phyloP scores from a whole-genome alignment of 257 asterid genomes.

The Thymus mandschuricus region DNA sequence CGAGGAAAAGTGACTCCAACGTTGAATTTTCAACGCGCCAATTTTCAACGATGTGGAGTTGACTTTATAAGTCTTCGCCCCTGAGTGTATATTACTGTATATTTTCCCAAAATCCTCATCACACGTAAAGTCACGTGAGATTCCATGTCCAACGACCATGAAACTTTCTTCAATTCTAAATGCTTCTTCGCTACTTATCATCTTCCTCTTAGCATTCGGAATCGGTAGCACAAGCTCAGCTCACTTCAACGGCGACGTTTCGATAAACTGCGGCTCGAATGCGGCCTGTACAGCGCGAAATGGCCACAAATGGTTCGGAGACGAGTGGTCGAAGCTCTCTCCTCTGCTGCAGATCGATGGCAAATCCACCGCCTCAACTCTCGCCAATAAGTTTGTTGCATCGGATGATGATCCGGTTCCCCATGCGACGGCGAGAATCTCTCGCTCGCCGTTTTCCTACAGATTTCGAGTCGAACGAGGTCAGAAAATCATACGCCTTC shows the following conservation, averaged over 20 bases:
- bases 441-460: constrained; percentile 31
- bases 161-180: constrained; percentile 2
- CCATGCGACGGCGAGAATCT: constrained; percentile 36
- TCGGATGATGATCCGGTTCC: constrained; percentile 30
- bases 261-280: constrained; percentile 43
- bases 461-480: constrained; percentile 34
- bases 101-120: too few relatives aligned
- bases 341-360: constrained; percentile 36
- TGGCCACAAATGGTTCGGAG: constrained; percentile 56
- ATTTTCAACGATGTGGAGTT: too few relatives aligned
- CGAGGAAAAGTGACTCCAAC: too few relatives aligned
- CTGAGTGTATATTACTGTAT: too few relatives aligned
- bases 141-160: too few relatives aligned
- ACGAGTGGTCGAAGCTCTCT: constrained; percentile 1
- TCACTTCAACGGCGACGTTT: constrained; percentile 25
- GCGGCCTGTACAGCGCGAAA: constrained; percentile 25
- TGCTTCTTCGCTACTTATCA: background rate
- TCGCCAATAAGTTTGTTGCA: background rate
- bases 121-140: too few relatives aligned
- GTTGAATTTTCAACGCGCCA: too few relatives aligned
- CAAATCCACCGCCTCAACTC: constrained; percentile 46
- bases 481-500: constrained; percentile 37
- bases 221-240: background rate
- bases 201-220: background rate
- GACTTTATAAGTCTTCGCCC: too few relatives aligned